A percentile compares a stretch with the other conserved stretches of the same genome.
Conservation (phyloP, 2,329 filamentous ascomycete genomes). For the Verticillium albo-atrum region DNA sequence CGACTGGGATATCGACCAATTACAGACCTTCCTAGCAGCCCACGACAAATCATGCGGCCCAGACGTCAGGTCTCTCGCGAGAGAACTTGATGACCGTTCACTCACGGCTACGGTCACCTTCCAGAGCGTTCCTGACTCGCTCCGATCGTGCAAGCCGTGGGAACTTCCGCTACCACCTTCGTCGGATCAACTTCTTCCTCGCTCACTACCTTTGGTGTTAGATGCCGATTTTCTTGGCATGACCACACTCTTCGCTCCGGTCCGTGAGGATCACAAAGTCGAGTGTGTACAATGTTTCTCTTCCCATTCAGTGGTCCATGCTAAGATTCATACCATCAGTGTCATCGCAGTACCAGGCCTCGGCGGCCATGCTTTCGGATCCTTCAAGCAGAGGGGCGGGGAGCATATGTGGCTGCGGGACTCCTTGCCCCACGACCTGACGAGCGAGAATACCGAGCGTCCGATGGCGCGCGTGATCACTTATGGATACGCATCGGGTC, state of each 20-base stretch:
- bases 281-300: background rate
- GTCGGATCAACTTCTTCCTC: background rate
- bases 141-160: background rate
- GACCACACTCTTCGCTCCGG: background rate
- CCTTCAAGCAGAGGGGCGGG: conserved; percentile 17
- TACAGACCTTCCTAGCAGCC: background rate
- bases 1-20: background rate
- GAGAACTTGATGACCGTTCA: background rate
- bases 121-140: background rate
- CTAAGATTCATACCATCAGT: background rate
- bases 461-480: conserved; percentile 12
- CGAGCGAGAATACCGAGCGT: background rate
- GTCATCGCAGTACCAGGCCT: conserved; percentile 9
- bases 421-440: conserved; percentile 11
- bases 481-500: conserved; percentile 15
- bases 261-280: background rate
- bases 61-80: background rate
- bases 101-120: background rate
- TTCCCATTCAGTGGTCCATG: no score
- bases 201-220: background rate
- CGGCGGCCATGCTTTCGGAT: conserved; percentile 18
- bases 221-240: background rate
- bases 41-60: background rate
- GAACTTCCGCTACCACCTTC: background rate
- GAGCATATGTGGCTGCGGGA: conserved; percentile 20